phyloP scores from a whole-genome alignment of 306 rosid genomes.

The Mimosa bimucronata region DNA sequence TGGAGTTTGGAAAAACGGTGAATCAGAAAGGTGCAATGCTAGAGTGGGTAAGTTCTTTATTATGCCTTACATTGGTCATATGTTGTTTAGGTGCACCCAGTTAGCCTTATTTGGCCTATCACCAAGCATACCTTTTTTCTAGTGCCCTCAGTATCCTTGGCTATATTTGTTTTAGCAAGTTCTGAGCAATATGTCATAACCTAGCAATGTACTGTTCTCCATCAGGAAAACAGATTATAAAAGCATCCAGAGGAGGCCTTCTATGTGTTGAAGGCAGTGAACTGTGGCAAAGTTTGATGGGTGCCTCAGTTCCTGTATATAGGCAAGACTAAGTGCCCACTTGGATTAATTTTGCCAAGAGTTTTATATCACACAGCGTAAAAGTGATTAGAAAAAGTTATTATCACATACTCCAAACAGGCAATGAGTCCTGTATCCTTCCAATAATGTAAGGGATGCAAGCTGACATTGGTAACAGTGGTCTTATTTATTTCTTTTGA shows the following conservation, averaged over 20 bases:
- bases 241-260: neutral
- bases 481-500: neutral
- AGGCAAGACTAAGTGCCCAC: neutral
- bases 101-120: neutral
- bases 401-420: no score
- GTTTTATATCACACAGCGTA: no score
- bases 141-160: neutral
- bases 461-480: neutral
- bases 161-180: neutral
- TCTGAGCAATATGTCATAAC: neutral
- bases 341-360: no score
- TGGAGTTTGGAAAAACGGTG: constrained; percentile 81
- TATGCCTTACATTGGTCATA: constrained; percentile 8
- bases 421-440: neutral
- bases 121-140: neutral
- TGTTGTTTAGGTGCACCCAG: neutral
- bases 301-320: neutral
- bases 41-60: constrained; percentile 80
- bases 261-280: neutral
- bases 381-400: no score
- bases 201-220: neutral
- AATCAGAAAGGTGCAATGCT: constrained; percentile 96
- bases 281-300: neutral
- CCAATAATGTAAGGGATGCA: neutral
- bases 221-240: neutral